Evolutionary conservation across 495 filamentous ascomycete genomes (phyloP).

Genomic region (Penicillium diatomitis): DNA sequence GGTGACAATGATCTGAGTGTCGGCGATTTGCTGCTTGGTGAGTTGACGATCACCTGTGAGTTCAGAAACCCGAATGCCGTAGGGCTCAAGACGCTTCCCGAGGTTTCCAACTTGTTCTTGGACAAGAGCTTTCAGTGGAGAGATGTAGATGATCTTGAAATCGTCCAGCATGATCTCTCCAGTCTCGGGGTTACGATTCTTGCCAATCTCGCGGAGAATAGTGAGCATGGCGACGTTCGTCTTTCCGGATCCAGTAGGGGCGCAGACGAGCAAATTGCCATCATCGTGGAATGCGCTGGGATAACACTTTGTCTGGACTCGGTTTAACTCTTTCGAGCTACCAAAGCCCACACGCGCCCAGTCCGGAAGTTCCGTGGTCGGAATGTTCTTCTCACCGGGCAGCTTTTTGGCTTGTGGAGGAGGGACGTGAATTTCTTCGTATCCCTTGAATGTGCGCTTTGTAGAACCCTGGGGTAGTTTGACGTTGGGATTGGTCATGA

Average conservation of each 20-base stretch:
- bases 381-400: slow-evolving; percentile 68
- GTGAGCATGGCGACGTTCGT: slow-evolving; percentile 98
- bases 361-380: slow-evolving; percentile 78
- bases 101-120: slow-evolving; percentile 98
- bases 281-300: slow-evolving; percentile 88
- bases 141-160: slow-evolving; percentile 98
- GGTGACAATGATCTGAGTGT: slow-evolving; percentile 97
- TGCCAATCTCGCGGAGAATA: slow-evolving; percentile 93
- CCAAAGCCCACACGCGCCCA: slow-evolving; percentile 87
- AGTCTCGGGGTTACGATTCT: slow-evolving; percentile 75
- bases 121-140: slow-evolving; percentile 92
- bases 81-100: slow-evolving; percentile 79
- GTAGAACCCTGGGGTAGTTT: slow-evolving; percentile 92
- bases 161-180: slow-evolving; percentile 89
- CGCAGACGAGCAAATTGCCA: slow-evolving; percentile 95
- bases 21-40: slow-evolving; percentile 95
- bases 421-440: slow-evolving; percentile 96
- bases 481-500: slow-evolving; percentile 96
- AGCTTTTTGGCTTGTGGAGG: slow-evolving; percentile 76
- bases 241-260: slow-evolving; percentile 94
- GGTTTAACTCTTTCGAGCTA: slow-evolving; percentile 72
- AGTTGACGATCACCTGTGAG: slow-evolving; percentile 96
- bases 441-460: slow-evolving; percentile 92
- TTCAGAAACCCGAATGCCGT: slow-evolving; percentile 86
- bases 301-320: slow-evolving; percentile 89